A percentile compares a stretch with the other conserved stretches of the same genome.
phyloP scores from a whole-genome alignment of 202 grass and related monocot genomes.

The Sporobolus alterniflorus region DNA sequence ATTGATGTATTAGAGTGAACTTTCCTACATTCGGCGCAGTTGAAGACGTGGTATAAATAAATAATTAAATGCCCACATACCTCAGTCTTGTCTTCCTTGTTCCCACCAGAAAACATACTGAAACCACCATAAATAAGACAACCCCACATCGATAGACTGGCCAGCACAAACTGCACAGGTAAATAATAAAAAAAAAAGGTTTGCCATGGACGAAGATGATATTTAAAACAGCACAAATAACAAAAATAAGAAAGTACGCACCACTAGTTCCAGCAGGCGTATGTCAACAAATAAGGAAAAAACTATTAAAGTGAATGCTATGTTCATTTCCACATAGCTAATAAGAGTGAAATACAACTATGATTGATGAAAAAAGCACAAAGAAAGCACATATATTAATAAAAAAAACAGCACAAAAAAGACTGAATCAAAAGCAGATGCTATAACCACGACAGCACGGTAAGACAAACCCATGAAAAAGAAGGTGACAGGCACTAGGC shows the following conservation, averaged over 20 bases:
- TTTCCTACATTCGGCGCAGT: neutral
- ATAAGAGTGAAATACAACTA: slow-evolving; percentile 19
- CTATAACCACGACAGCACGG: neutral
- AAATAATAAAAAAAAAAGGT: slow-evolving; percentile 16
- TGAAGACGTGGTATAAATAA: neutral
- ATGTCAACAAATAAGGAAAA: neutral
- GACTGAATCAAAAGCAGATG: neutral
- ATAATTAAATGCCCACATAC: slow-evolving; percentile 21
- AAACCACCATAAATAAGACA: slow-evolving; percentile 54
- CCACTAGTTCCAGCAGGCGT: neutral
- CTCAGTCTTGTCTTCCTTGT: slow-evolving; percentile 59
- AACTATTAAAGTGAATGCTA: neutral
- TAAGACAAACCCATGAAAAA: neutral
- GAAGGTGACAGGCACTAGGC: too few species aligned
- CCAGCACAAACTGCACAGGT: slow-evolving; percentile 77
- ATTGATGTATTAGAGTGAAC: neutral
- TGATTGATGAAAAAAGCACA: neutral
- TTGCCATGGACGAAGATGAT: neutral
- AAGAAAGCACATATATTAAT: too few species aligned
- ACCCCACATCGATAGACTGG: slow-evolving; percentile 75
- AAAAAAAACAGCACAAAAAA: neutral
- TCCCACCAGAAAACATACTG: slow-evolving; percentile 50
- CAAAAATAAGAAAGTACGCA: neutral
- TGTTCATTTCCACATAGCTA: neutral
- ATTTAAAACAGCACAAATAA: neutral